Evolutionary conservation across 2,329 filamentous ascomycete species (phyloP).

Genomic region (Dactylellina drechsleri): DNA sequence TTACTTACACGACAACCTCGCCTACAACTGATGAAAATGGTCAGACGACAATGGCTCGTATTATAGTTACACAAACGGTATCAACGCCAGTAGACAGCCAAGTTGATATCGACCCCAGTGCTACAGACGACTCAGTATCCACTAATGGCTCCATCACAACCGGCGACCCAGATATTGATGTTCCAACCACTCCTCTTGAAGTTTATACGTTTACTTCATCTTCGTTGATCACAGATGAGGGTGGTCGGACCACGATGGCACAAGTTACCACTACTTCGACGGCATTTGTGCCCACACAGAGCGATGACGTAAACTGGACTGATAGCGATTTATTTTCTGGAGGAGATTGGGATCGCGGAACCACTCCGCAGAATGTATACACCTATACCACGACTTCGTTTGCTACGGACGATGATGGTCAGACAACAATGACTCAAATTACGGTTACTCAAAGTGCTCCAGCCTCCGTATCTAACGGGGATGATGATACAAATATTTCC

Average conservation of each 20-base stretch:
- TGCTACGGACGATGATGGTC: not conserved
- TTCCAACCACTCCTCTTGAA: too few relatives aligned
- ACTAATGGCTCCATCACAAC: not conserved
- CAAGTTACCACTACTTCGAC: too few relatives aligned
- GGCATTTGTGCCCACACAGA: too few relatives aligned
- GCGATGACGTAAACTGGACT: too few relatives aligned
- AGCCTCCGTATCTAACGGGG: too few relatives aligned
- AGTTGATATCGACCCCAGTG: not conserved
- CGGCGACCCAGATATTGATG: not conserved
- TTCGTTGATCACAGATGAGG: too few relatives aligned
- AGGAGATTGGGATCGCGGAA: not conserved
- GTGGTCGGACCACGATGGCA: too few relatives aligned
- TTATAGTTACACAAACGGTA: not conserved
- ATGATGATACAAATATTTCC: too few relatives aligned
- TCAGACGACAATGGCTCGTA: not conserved
- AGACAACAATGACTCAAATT: not conserved
- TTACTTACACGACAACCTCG: not conserved
- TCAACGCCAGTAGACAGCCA: too few relatives aligned
- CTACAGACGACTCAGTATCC: not conserved
- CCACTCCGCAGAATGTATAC: not conserved
- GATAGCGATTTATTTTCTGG: not conserved
- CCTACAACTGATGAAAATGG: not conserved
- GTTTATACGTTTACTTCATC: too few relatives aligned
- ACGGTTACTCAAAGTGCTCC: not conserved
- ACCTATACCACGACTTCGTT: not conserved